Percentiles rank a stretch among this genome's conserved stretches.
phyloP scores from a whole-genome alignment of 2,329 filamentous ascomycete genomes.

The Aspergillus floridensis region DNA sequence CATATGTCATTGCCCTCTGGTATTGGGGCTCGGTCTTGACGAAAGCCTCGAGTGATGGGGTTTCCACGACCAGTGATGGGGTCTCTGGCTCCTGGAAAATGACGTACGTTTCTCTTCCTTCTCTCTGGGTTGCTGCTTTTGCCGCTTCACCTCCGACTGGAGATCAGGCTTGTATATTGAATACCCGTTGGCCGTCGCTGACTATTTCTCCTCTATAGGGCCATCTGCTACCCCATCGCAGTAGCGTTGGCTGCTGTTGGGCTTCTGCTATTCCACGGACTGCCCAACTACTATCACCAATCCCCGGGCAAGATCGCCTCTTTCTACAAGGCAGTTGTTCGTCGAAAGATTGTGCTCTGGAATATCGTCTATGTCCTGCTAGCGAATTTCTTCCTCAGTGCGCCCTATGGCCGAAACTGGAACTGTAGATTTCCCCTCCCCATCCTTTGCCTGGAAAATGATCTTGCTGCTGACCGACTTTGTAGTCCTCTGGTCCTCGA shows the following conservation, averaged over 20 bases:
- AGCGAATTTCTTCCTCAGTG: constrained; percentile 65
- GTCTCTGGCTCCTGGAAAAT: constrained; percentile 44
- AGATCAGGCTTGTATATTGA: no score
- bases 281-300: constrained; percentile 65
- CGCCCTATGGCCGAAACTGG: constrained; percentile 66
- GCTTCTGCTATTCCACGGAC: constrained; percentile 54
- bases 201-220: constrained; percentile 26
- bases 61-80: constrained; percentile 31
- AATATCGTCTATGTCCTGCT: constrained; percentile 62
- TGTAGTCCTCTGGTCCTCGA: constrained; percentile 54
- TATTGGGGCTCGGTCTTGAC: constrained; percentile 61
- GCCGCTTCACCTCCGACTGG: no score
- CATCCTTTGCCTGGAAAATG: no score
- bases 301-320: constrained; percentile 61
- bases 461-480: no score
- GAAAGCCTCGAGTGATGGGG: constrained; percentile 42
- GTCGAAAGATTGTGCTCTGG: constrained; percentile 47
- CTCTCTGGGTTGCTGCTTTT: no score
- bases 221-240: constrained; percentile 57
- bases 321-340: constrained; percentile 61
- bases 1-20: constrained; percentile 65
- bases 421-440: constrained; percentile 32
- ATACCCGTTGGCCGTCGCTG: constrained; percentile 4
- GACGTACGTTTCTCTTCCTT: constrained; percentile 21
- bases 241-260: constrained; percentile 56